phyloP scores from a whole-genome alignment of 2,329 filamentous ascomycete species.

The Colletotrichum chrysophilum region DNA sequence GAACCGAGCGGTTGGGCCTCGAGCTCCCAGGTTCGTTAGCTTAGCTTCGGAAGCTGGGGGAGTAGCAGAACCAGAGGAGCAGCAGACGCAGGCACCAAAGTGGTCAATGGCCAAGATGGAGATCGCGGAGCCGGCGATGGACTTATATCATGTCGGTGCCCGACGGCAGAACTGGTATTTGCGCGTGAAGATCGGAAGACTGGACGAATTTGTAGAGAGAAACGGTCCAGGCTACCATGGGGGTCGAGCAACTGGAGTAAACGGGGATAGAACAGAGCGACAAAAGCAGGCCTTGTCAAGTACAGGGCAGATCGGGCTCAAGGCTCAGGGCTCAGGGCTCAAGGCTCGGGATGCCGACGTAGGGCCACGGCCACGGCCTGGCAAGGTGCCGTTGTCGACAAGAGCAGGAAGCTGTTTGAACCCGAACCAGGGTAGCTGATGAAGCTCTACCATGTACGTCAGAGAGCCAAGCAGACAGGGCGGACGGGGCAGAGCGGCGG shows the following conservation, averaged over 20 bases:
- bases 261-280: neutral
- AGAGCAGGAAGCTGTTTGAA: slow-evolving; percentile 19
- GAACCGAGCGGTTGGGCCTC: slow-evolving; percentile 19
- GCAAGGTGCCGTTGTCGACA: slow-evolving; percentile 19
- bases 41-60: slow-evolving; percentile 15
- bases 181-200: slow-evolving; percentile 14
- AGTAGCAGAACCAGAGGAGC: neutral
- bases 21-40: slow-evolving; percentile 8
- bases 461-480: slow-evolving; percentile 17
- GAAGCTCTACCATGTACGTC: slow-evolving; percentile 21
- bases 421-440: slow-evolving; percentile 17
- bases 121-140: slow-evolving; percentile 1
- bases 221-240: slow-evolving; percentile 3
- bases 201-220: slow-evolving; percentile 10
- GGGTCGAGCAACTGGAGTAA: neutral
- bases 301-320: slow-evolving; percentile 14
- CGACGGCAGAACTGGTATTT: slow-evolving; percentile 20
- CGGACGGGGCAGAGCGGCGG: slow-evolving; percentile 7
- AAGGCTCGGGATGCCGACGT: slow-evolving; percentile 10
- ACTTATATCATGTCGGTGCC: slow-evolving; percentile 21
- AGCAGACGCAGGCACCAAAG: neutral
- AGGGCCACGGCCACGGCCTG: slow-evolving; percentile 2
- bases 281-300: slow-evolving; percentile 7
- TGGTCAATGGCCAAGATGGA: neutral
- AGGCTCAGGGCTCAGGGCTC: neutral